Percentiles rank a stretch among this genome's conserved stretches.
phyloP scores from a whole-genome alignment of 2,329 filamentous ascomycete genomes.

The Colletotrichum musae region DNA sequence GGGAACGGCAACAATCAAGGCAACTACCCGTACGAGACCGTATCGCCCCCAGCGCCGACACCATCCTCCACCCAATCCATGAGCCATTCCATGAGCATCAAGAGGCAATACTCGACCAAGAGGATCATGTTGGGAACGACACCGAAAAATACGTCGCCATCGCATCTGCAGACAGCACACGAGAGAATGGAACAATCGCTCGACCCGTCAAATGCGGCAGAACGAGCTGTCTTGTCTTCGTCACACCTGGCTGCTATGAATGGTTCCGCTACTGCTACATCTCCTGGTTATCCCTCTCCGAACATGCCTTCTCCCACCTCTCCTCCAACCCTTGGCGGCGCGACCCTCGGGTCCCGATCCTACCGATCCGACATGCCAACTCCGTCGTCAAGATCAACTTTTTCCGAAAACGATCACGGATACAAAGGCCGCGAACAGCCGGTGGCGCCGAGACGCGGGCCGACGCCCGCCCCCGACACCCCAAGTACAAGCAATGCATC shows the following conservation, averaged over 20 bases:
- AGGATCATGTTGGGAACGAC: constrained; percentile 78
- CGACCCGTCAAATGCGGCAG: constrained; percentile 78
- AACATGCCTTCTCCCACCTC: constrained; percentile 80
- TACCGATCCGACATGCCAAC: constrained; percentile 70
- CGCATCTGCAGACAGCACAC: constrained; percentile 78
- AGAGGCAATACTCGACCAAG: constrained; percentile 82
- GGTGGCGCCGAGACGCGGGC: constrained; percentile 68
- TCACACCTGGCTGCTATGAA: constrained; percentile 81
- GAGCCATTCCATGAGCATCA: constrained; percentile 70
- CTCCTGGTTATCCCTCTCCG: constrained; percentile 70
- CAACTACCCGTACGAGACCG: constrained; percentile 70
- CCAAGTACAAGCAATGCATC: constrained; percentile 70
- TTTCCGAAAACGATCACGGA: constrained; percentile 52
- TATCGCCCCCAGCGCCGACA: constrained; percentile 71
- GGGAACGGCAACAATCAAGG: constrained; percentile 54
- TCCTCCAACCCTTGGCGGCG: constrained; percentile 69
- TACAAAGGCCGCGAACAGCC: constrained; percentile 53
- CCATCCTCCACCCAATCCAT: constrained; percentile 66
- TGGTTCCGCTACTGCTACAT: constrained; percentile 67
- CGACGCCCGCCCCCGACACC: constrained; percentile 75
- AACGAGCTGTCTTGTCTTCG: constrained; percentile 76
- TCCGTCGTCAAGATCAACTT: constrained; percentile 67
- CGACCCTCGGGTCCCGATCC: constrained; percentile 73
- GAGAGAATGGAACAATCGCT: constrained; percentile 77
- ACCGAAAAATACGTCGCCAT: constrained; percentile 84